phyloP scores from a whole-genome alignment of 1,139 yeast genomes.

The Geotrichum aggregatum region DNA sequence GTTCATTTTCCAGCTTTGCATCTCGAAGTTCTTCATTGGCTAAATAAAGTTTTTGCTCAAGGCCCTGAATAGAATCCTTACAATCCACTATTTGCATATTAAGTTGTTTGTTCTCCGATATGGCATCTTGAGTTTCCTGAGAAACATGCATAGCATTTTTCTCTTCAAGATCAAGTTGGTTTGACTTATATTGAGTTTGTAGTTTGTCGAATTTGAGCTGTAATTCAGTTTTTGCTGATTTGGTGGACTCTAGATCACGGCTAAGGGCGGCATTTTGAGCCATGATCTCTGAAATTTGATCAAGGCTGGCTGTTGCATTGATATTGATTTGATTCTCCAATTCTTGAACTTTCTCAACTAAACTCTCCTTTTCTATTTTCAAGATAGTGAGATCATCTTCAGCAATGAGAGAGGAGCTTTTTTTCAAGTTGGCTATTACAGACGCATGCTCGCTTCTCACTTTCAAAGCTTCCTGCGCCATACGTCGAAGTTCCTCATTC shows the following conservation, averaged over 20 bases:
- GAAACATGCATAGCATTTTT: too few species aligned
- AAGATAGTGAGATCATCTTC: constrained; percentile 2
- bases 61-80: too few species aligned
- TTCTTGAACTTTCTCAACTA: constrained; percentile 25
- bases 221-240: not conserved
- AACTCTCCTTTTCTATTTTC: constrained; percentile 13
- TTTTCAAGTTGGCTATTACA: constrained; percentile 20
- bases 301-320: not conserved
- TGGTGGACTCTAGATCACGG: not conserved
- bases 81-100: too few species aligned
- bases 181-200: not conserved
- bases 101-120: too few species aligned
- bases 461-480: constrained; percentile 39
- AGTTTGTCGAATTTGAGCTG: not conserved
- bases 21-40: too few species aligned
- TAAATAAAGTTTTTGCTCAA: too few species aligned
- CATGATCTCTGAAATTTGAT: not conserved
- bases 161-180: too few species aligned
- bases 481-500: constrained; percentile 48
- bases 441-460: constrained; percentile 23
- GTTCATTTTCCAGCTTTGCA: too few species aligned
- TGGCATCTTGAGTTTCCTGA: too few species aligned
- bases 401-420: constrained; percentile 11
- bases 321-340: constrained; percentile 28
- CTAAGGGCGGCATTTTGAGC: not conserved